phyloP scores from a whole-genome alignment of 2,329 filamentous ascomycete genomes.

The Monilinia polystroma region DNA sequence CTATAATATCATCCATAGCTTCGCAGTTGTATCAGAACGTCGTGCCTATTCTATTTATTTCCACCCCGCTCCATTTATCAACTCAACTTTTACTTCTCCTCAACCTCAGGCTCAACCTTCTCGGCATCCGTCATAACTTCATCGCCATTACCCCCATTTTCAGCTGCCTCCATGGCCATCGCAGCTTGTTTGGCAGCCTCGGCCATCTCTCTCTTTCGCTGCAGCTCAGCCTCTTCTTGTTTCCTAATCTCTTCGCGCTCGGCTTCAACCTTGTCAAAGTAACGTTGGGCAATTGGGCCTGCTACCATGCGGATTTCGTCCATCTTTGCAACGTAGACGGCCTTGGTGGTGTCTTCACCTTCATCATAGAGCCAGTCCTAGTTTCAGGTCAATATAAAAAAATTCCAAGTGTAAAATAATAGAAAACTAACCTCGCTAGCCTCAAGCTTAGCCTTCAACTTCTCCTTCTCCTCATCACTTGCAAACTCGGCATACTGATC shows the following conservation, averaged over 20 bases:
- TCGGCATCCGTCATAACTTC: slow-evolving; percentile 64
- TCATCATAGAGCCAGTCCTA: slow-evolving; percentile 99
- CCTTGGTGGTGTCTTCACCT: slow-evolving; percentile 91
- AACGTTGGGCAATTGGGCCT: slow-evolving; percentile 87
- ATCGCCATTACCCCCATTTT: slow-evolving; percentile 49
- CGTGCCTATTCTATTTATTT: slow-evolving; percentile 18
- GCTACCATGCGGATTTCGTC: slow-evolving; percentile 91
- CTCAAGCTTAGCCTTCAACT: slow-evolving; percentile 80
- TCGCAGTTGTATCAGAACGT: slow-evolving; percentile 11
- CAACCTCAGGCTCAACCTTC: slow-evolving; percentile 35
- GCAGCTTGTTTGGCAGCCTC: slow-evolving; percentile 48
- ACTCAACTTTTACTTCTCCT: slow-evolving; percentile 30
- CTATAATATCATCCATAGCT: slow-evolving; percentile 17
- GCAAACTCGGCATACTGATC: slow-evolving; percentile 87
- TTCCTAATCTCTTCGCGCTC: slow-evolving; percentile 79
- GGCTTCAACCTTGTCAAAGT: slow-evolving; percentile 90
- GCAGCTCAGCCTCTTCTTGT: slow-evolving; percentile 49
- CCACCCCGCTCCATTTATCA: slow-evolving; percentile 1
- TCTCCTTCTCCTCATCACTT: slow-evolving; percentile 88
- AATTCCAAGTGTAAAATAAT: not conserved
- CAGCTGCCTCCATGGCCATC: slow-evolving; percentile 43
- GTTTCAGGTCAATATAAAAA: slow-evolving; percentile 29
- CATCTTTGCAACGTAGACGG: slow-evolving; percentile 89
- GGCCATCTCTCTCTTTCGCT: slow-evolving; percentile 54
- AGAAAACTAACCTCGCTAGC: slow-evolving; percentile 71